Evolutionary conservation across 495 filamentous ascomycete genomes (phyloP).

Genomic region (Hypomontagnella submonticulosa): DNA sequence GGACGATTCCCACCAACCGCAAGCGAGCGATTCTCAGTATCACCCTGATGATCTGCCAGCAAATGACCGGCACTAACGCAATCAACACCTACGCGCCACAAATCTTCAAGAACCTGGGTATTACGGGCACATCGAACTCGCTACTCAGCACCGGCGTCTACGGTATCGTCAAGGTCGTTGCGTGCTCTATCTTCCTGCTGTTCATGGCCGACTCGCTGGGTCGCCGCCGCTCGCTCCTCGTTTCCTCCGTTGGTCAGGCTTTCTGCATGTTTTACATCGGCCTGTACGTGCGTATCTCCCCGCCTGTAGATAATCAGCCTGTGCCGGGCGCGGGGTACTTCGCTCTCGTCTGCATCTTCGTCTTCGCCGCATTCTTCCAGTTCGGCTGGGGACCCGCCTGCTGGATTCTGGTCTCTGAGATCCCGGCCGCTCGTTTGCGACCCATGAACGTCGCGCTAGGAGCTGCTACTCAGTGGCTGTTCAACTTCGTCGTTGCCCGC

Average conservation of each 20-base stretch:
- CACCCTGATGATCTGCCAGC: conserved; percentile 76
- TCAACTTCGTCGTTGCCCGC: conserved; percentile 75
- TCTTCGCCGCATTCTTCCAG: conserved; percentile 81
- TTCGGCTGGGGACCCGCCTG: conserved; percentile 84
- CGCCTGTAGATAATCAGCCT: conserved; percentile 60
- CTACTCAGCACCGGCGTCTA: conserved; percentile 74
- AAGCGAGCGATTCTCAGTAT: conserved; percentile 70
- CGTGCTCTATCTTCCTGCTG: conserved; percentile 69
- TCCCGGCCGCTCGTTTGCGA: conserved; percentile 76
- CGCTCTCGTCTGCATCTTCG: conserved; percentile 75
- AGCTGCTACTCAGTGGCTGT: conserved; percentile 76
- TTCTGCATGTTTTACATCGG: conserved; percentile 84
- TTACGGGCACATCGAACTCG: conserved; percentile 59
- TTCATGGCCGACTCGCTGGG: conserved; percentile 80
- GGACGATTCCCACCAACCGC: conserved; percentile 71
- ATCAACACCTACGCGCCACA: conserved; percentile 78
- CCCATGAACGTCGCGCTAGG: conserved; percentile 76
- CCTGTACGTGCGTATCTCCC: conserved; percentile 77
- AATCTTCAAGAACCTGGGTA: conserved; percentile 73
- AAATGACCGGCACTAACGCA: conserved; percentile 73
- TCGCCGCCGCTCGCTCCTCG: conserved; percentile 74
- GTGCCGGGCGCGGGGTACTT: conserved; percentile 65
- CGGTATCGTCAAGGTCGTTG: conserved; percentile 68
- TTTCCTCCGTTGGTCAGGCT: conserved; percentile 76
- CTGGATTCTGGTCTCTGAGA: conserved; percentile 82